These are phyloP conservation scores for Rubia occidens DNA, from an alignment of 305 asterid species.

Conservation along the genomic window DNA sequence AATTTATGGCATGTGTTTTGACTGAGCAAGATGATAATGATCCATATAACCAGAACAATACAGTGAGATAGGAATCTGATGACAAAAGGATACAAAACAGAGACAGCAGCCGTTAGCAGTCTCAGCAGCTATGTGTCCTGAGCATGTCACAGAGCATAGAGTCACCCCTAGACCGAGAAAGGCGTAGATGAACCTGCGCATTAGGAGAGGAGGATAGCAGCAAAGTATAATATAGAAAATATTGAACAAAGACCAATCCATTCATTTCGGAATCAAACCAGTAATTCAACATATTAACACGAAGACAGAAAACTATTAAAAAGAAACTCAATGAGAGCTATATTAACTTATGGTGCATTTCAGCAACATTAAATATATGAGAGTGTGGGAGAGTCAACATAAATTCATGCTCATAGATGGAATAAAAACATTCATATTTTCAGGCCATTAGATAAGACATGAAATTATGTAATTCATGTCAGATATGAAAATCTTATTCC, in stretches of 20 bases:
- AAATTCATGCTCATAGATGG: background rate
- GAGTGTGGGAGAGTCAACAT: background rate
- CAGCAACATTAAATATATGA: conserved; percentile 2
- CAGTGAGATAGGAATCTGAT: background rate
- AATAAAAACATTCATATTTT: background rate
- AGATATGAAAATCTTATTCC: background rate
- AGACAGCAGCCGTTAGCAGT: conserved; percentile 83
- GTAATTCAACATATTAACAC: background rate
- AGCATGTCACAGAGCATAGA: conserved; percentile 58
- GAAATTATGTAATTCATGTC: background rate
- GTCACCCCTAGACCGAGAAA: conserved; percentile 60
- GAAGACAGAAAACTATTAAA: background rate
- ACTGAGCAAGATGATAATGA: background rate
- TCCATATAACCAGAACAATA: background rate
- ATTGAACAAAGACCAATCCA: background rate
- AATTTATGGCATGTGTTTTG: background rate
- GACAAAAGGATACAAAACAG: conserved; percentile 58
- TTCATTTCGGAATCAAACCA: background rate
- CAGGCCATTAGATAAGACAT: background rate
- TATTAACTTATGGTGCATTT: background rate
- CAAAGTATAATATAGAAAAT: background rate
- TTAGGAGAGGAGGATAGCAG: background rate
- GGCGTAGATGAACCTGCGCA: conserved; percentile 72
- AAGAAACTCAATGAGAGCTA: background rate
- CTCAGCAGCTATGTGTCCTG: conserved; percentile 91